Conservation (phyloP, 139 green algal genomes). For the Desmodesmus armatus region DNA sequence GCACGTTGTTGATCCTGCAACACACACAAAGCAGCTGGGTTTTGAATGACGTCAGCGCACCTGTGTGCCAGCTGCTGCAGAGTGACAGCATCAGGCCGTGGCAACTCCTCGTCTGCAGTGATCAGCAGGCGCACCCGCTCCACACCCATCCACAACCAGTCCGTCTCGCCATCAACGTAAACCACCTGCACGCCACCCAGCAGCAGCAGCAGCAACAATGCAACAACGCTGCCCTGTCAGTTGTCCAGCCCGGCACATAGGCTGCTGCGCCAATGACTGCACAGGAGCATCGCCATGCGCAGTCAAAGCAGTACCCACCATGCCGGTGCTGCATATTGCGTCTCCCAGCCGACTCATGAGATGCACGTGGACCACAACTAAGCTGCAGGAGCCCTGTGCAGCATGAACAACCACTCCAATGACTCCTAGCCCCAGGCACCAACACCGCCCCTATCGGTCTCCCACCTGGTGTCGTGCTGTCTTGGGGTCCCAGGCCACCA, state of each 20-base stretch:
- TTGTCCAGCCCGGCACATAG: neutral
- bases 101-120: conserved; percentile 55
- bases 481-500: conserved; percentile 40
- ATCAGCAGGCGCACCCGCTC: conserved; percentile 70
- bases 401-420: neutral
- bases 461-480: conserved; percentile 65
- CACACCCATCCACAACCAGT: conserved; percentile 57
- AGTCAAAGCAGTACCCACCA: too few relatives aligned
- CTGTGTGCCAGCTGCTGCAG: conserved; percentile 6
- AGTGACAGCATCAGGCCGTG: conserved; percentile 5
- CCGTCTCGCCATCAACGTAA: conserved; percentile 69
- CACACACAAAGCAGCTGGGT: too few relatives aligned
- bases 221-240: neutral
- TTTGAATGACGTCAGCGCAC: too few relatives aligned
- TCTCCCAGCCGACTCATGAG: too few relatives aligned
- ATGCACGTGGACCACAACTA: too few relatives aligned
- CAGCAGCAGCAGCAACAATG: neutral
- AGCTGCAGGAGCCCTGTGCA: too few relatives aligned
- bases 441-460: neutral
- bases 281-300: too few relatives aligned
- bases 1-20: too few relatives aligned
- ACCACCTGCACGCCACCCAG: conserved; percentile 42
- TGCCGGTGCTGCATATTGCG: too few relatives aligned
- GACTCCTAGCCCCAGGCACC: neutral
- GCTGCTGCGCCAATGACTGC: neutral